Evolutionary conservation across 2,329 filamentous ascomycete species (phyloP), one percentile per base, ranked within the genome.

Genomic region (Monosporascus sp.): DNA sequence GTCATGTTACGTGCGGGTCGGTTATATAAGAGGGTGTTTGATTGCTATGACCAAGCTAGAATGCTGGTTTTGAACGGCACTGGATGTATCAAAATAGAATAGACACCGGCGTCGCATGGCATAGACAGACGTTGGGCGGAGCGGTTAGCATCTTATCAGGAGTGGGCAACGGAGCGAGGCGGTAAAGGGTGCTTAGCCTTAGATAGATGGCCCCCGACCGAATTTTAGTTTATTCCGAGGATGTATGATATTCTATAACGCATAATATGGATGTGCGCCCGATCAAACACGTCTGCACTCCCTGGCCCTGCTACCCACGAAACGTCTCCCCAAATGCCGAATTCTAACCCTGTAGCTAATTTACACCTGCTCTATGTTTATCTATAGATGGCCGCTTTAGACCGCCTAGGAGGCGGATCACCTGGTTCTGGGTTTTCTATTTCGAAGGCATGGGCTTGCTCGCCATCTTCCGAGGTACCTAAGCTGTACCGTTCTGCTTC

Each of bases 391-490:
- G 11, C 11, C 31, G 11, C 31, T 4, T 35, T 35, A 35, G 11
- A 35, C 31, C 31, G 11, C 11, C 11, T 35, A 35, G 9, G 31
- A 5, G 9, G 31, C 31, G 31, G 31, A 5, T 35, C 31, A 2
- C 31, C 31, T 14, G 31, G 11, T 14, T 14, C 11, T 35, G 4
- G 9, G 31, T 2, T 14, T 35, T 35, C 31, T 50, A 52, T 47
- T 55, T 51, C 51, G 57, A 52, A 39, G 58, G 60, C 9, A 7
- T 52, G 25, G 5, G 52, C 46, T 17, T 38, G 18, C 37, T 52
- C 1, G 48, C 52, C 17, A 52, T 49, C 55, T 60, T 65, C 48
- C 63, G 60, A 14, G 60, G 61, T 6, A 63, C 53, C 4, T 56
- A 57, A 6, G 48, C 24, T 8, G 54, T 22, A n/a, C 49, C 50